These are phyloP conservation scores for Moniliella sp. DNA, from an alignment of 1,284 basidiomycete genomes.

Conservation along the genomic window DNA sequence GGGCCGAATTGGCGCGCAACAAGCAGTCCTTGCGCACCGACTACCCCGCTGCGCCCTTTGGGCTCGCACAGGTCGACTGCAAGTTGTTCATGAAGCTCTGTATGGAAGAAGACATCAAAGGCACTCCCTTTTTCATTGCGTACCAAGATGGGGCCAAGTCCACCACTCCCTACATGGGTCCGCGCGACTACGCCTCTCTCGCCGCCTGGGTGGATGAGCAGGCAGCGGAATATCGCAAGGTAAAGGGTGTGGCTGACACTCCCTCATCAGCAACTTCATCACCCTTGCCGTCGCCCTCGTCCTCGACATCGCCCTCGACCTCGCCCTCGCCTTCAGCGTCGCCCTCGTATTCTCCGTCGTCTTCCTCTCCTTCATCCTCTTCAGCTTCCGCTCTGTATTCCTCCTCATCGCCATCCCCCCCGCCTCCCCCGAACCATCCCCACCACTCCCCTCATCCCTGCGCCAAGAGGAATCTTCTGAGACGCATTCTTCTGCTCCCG, in stretches of 20 bases:
- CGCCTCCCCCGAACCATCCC: constrained; percentile 1
- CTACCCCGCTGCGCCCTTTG: constrained; percentile 20
- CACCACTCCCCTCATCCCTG: too few species aligned
- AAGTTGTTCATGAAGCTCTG: constrained; percentile 17
- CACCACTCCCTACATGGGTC: constrained; percentile 9
- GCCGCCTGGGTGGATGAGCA: constrained; percentile 16
- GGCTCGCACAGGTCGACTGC: constrained; percentile 28
- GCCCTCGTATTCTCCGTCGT: too few species aligned
- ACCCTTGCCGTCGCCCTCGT: too few species aligned
- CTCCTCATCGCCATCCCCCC: too few species aligned
- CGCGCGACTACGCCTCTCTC: constrained; percentile 16
- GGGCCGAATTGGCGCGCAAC: constrained; percentile 48
- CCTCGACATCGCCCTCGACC: too few species aligned
- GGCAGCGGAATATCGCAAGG: constrained; percentile 9
- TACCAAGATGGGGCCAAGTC: constrained; percentile 17
- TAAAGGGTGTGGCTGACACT: constrained; percentile 9
- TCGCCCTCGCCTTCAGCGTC: too few species aligned
- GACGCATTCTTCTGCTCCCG: too few species aligned
- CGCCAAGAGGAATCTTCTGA: too few species aligned
- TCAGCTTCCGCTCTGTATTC: too few species aligned
- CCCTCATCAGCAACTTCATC: too few species aligned
- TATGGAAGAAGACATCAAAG: constrained; percentile 12
- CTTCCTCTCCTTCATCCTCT: too few species aligned
- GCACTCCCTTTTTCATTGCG: constrained; percentile 12
- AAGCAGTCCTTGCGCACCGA: constrained; percentile 41